Conservation (phyloP, 169 alveolate genomes). For the Babesia ovata region DNA sequence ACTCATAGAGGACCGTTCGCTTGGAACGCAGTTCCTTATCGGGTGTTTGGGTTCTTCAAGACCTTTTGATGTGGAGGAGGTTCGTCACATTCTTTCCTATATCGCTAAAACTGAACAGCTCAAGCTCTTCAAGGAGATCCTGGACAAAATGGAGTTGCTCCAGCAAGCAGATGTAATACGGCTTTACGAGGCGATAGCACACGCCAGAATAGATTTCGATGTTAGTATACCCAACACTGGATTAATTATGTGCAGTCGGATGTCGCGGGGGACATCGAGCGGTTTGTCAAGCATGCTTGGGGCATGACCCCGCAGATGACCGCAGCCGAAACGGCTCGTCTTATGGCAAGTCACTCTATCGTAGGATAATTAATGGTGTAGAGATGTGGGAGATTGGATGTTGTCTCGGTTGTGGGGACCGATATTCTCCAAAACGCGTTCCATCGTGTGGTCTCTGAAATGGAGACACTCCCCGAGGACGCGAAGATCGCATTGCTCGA, state of each 20-base stretch:
- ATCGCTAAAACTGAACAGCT: background rate
- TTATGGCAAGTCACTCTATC: background rate
- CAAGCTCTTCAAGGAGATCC: background rate
- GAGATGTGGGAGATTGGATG: constrained; percentile 11
- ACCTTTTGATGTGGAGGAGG: constrained; percentile 23
- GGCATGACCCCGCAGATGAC: constrained; percentile 2
- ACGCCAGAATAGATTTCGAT: background rate
- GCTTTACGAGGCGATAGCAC: constrained; percentile 24
- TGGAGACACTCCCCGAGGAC: background rate
- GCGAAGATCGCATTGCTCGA: background rate
- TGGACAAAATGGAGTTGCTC: constrained; percentile 28
- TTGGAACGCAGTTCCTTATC: constrained; percentile 12
- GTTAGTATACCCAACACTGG: background rate
- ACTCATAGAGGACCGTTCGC: constrained; percentile 32
- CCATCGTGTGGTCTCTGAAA: background rate
- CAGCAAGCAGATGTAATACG: constrained; percentile 11
- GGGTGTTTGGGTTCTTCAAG: constrained; percentile 30
- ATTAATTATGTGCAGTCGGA: background rate
- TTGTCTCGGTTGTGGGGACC: constrained; percentile 8
- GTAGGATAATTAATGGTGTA: background rate
- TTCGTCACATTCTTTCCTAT: background rate
- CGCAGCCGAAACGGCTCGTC: background rate
- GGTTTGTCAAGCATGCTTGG: constrained; percentile 23
- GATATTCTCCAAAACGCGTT: background rate
- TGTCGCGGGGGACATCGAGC: background rate